These are phyloP conservation scores for Aspergillus thermomutatus DNA, from an alignment of 2,329 filamentous ascomycete genomes.

Conservation along the genomic window DNA sequence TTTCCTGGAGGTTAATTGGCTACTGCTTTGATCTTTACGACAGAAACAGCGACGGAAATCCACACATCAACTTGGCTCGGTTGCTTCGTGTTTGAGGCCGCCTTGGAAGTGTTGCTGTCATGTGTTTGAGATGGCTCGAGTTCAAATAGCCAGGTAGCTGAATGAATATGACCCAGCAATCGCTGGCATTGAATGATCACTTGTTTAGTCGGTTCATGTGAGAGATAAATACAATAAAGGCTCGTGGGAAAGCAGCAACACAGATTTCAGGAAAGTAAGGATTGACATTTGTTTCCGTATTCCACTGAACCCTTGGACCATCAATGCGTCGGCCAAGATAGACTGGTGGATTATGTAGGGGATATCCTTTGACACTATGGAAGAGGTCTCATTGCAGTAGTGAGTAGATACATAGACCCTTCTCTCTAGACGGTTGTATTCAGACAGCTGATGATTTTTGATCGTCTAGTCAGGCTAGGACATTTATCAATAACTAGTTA, in stretches of 20 bases:
- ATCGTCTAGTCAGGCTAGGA: no score
- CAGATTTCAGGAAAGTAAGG: neutral
- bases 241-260: neutral
- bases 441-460: no score
- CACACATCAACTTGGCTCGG: neutral
- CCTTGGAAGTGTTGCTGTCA: no score
- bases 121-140: no score
- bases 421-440: no score
- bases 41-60: neutral
- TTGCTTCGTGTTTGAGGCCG: neutral
- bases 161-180: no score
- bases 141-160: no score
- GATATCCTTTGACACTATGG: neutral
- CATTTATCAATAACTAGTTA: no score
- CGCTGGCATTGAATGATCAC: no score
- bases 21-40: neutral
- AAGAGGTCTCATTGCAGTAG: no score
- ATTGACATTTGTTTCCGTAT: no score
- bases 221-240: neutral
- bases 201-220: neutral
- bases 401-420: no score
- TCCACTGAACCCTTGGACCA: neutral
- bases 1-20: neutral
- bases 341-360: neutral
- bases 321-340: neutral